phyloP scores from a whole-genome alignment of 2,329 filamentous ascomycete genomes.

The Fusarium sarcochroum region DNA sequence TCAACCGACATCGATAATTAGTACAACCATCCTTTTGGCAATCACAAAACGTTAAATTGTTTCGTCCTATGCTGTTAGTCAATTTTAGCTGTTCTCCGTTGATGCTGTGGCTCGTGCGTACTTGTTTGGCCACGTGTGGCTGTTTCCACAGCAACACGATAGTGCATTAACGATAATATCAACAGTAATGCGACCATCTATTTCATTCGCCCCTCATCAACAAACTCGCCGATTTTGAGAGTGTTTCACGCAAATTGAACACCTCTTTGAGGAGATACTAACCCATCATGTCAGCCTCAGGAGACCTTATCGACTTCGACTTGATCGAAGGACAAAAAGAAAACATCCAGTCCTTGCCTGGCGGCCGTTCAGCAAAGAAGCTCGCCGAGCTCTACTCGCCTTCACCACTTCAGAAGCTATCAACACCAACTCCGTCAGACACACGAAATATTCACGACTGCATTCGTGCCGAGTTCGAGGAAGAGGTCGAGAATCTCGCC shows the following conservation, averaged over 20 bases:
- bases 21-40: no score
- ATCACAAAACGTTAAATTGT: no score
- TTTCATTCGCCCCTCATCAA: constrained; percentile 23
- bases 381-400: constrained; percentile 86
- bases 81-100: neutral
- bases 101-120: neutral
- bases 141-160: constrained; percentile 46
- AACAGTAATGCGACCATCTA: constrained; percentile 26
- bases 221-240: constrained; percentile 27
- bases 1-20: neutral
- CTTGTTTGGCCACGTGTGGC: constrained; percentile 34
- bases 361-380: constrained; percentile 88
- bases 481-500: constrained; percentile 80
- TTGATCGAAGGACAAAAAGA: constrained; percentile 97
- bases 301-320: constrained; percentile 81
- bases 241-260: constrained; percentile 23
- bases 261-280: constrained; percentile 40
- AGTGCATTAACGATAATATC: constrained; percentile 17
- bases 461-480: constrained; percentile 87
- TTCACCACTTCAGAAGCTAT: constrained; percentile 68
- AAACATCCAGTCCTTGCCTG: constrained; percentile 94
- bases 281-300: constrained; percentile 62
- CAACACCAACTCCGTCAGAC: constrained; percentile 77
- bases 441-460: constrained; percentile 83
- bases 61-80: neutral